These are phyloP conservation scores for Conringia planisiliqua DNA, from an alignment of 345 rosid species.

Conservation along the genomic window DNA sequence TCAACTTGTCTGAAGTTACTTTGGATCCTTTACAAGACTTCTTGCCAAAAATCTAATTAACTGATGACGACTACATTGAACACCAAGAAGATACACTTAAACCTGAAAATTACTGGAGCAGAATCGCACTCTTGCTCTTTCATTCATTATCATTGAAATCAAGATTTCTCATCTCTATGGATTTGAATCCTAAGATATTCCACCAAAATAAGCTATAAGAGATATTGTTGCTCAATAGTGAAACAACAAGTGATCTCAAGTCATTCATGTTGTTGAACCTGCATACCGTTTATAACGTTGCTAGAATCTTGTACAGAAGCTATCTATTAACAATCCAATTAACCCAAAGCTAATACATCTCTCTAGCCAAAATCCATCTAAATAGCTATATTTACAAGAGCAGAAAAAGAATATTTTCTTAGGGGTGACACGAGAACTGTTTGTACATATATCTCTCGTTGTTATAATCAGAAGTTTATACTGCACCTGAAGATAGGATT, in stretches of 20 bases:
- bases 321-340: not conserved
- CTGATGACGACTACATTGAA: conserved; percentile 6
- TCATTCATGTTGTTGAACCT: not conserved
- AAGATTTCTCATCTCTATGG: conserved; percentile 8
- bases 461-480: not conserved
- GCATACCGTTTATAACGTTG: not conserved
- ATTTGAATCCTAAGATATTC: not conserved
- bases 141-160: not conserved
- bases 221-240: not conserved
- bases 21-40: not conserved
- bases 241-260: not conserved
- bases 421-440: not conserved
- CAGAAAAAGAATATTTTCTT: not conserved
- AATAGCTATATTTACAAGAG: not conserved
- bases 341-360: not conserved
- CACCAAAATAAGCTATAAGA: not conserved
- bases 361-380: not conserved
- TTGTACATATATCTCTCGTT: no score
- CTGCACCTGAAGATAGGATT: not conserved
- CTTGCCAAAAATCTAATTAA: conserved; percentile 2
- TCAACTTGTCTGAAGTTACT: not conserved
- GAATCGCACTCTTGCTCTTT: not conserved
- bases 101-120: not conserved
- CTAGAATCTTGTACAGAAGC: not conserved
- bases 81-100: not conserved